A percentile compares a stretch with the other conserved stretches of the same genome.
phyloP scores from a whole-genome alignment of 768 basidiomycete genomes.

The Royoungia palumana region DNA sequence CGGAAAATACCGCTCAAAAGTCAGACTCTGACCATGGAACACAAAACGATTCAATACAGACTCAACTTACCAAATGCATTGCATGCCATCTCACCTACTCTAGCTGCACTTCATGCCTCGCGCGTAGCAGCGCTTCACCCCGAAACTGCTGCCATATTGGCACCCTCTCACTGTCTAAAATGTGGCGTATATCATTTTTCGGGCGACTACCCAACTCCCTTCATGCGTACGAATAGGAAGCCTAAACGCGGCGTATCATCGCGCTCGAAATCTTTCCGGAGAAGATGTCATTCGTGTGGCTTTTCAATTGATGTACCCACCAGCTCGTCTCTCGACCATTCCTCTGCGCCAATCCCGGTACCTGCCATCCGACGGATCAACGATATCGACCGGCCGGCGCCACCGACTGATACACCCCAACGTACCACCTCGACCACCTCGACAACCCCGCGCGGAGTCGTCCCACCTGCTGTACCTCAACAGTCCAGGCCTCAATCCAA shows the following conservation, averaged over 20 bases:
- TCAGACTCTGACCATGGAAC: background rate
- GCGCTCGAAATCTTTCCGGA: conserved; percentile 4
- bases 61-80: conserved; percentile 47
- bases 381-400: background rate
- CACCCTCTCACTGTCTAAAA: conserved; percentile 40
- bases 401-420: background rate
- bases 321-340: background rate
- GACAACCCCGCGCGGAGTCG: background rate
- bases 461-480: background rate
- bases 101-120: conserved; percentile 61
- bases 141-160: conserved; percentile 20
- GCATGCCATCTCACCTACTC: conserved; percentile 47
- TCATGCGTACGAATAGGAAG: conserved; percentile 25
- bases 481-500: conserved; percentile 40
- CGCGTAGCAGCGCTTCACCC: conserved; percentile 35
- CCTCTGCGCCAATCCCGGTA: background rate
- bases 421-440: background rate
- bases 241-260: conserved; percentile 3
- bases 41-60: conserved; percentile 40
- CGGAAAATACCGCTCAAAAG: background rate
- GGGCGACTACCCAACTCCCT: conserved; percentile 36
- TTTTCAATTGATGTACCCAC: conserved; percentile 6
- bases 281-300: conserved; percentile 22
- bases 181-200: conserved; percentile 52
- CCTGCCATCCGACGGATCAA: background rate